These are phyloP conservation scores for Quercus tomentella DNA, from an alignment of 331 rosid species.

Conservation along the genomic window DNA sequence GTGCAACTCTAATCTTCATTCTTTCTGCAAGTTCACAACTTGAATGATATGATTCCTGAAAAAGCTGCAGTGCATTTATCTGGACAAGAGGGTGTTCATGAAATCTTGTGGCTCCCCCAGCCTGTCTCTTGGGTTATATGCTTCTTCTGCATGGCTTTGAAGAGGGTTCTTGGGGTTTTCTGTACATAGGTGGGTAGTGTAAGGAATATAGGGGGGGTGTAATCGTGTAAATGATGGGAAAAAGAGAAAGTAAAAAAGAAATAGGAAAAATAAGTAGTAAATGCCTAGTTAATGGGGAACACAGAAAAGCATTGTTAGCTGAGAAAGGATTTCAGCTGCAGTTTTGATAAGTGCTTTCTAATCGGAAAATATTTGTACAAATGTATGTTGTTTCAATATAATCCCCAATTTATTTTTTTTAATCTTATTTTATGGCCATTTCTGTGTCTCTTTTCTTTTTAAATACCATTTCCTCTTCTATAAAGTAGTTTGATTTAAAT, in stretches of 20 bases:
- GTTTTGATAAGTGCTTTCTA: conserved; percentile 31
- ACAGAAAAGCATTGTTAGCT: conserved; percentile 33
- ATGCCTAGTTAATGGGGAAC: conserved; percentile 39
- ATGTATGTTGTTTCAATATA: neutral
- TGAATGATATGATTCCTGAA: conserved; percentile 10
- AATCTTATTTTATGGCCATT: neutral
- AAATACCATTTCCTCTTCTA: no score
- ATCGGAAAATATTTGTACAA: conserved; percentile 13
- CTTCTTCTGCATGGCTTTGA: conserved; percentile 27
- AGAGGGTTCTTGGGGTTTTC: conserved; percentile 40
- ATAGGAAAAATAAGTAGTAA: conserved; percentile 45
- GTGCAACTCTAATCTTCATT: neutral
- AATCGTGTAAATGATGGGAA: conserved; percentile 48
- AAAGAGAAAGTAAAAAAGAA: conserved; percentile 39
- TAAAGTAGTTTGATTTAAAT: no score
- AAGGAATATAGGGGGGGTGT: conserved; percentile 35
- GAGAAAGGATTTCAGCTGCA: conserved; percentile 14
- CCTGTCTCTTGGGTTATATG: conserved; percentile 14
- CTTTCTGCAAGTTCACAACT: conserved; percentile 19
- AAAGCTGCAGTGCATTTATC: conserved; percentile 14
- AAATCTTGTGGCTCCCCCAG: neutral
- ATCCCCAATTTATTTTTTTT: neutral
- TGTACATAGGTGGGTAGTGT: conserved; percentile 56
- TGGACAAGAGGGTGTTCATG: conserved; percentile 3
- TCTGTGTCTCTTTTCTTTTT: no score